Evolutionary conservation across 192 early-diverging fungal genomes (phyloP).

Genomic region (Coemansia sp.): DNA sequence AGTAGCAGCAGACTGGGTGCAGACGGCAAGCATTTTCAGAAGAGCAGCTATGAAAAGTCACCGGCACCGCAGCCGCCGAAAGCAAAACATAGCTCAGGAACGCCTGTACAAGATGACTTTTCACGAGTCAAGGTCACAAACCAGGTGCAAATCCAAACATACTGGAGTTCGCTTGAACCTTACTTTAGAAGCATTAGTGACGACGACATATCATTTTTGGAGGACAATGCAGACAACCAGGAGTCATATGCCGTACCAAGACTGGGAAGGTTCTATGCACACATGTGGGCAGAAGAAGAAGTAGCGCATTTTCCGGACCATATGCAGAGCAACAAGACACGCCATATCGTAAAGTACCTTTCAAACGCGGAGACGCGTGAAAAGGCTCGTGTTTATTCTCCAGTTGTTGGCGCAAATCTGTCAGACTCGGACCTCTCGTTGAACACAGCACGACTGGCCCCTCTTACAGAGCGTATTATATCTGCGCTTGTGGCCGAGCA

Average conservation of each 20-base stretch:
- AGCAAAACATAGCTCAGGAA: constrained; percentile 40
- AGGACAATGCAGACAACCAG: constrained; percentile 59
- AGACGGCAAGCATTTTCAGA: constrained; percentile 10
- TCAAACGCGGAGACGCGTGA: constrained; percentile 9
- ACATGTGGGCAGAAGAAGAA: constrained; percentile 70
- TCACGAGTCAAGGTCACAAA: constrained; percentile 69
- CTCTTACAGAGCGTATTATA: constrained; percentile 79
- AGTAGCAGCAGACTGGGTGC: not conserved
- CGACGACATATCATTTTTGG: constrained; percentile 73
- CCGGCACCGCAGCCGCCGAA: constrained; percentile 20
- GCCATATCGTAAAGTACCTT: constrained; percentile 25
- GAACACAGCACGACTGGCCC: constrained; percentile 64
- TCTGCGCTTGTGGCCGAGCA: constrained; percentile 68
- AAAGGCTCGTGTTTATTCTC: not conserved
- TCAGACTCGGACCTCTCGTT: constrained; percentile 58
- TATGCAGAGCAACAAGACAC: constrained; percentile 41
- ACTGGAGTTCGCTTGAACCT: constrained; percentile 81
- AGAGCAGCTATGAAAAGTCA: constrained; percentile 9
- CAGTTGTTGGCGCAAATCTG: constrained; percentile 14
- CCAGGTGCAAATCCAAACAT: constrained; percentile 82
- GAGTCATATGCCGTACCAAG: constrained; percentile 78
- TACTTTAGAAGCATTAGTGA: constrained; percentile 79
- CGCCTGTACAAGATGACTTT: constrained; percentile 61
- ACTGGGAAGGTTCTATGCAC: constrained; percentile 73
- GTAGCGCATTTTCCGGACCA: constrained; percentile 57